These are phyloP conservation scores for Scedosporium aurantiacum DNA, from an alignment of 2,329 filamentous ascomycete genomes.

Conservation along the genomic window DNA sequence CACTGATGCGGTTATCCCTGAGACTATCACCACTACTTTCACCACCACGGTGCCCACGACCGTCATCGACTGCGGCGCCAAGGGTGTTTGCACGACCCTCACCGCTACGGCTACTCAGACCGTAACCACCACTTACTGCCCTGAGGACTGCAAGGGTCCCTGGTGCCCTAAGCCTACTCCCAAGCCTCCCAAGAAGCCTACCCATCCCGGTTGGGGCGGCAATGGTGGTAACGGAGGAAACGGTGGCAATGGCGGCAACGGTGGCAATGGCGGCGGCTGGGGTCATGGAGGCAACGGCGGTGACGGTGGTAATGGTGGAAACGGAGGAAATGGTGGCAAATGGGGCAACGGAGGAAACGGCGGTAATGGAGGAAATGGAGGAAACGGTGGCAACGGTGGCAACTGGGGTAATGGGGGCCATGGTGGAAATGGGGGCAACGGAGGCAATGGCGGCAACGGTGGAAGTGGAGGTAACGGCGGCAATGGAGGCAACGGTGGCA, in stretches of 20 bases:
- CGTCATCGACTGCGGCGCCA: constrained; percentile 1
- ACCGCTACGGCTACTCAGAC: not conserved
- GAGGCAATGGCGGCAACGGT: not conserved
- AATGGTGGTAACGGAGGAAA: not conserved
- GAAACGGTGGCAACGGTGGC: not conserved
- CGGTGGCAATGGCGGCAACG: constrained; percentile 5
- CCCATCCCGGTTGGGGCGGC: not conserved
- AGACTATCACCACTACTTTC: constrained; percentile 6
- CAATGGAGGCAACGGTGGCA: not conserved
- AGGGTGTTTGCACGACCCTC: not conserved
- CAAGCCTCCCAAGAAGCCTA: not conserved
- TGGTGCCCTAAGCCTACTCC: constrained; percentile 5
- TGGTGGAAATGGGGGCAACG: not conserved
- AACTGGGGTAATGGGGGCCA: not conserved
- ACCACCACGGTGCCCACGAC: constrained; percentile 2
- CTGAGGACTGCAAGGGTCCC: constrained; percentile 7
- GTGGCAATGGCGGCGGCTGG: constrained; percentile 4
- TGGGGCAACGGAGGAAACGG: constrained; percentile 1
- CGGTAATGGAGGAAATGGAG: constrained; percentile 3
- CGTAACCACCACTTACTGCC: constrained; percentile 8
- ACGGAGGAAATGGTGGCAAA: not conserved
- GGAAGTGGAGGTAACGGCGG: not conserved
- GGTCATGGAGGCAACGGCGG: constrained; percentile 3
- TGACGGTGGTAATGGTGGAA: not conserved
- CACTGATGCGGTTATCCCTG: not conserved